Conservation (phyloP, 306 rosid species). For the Begonia fuchsioides region DNA sequence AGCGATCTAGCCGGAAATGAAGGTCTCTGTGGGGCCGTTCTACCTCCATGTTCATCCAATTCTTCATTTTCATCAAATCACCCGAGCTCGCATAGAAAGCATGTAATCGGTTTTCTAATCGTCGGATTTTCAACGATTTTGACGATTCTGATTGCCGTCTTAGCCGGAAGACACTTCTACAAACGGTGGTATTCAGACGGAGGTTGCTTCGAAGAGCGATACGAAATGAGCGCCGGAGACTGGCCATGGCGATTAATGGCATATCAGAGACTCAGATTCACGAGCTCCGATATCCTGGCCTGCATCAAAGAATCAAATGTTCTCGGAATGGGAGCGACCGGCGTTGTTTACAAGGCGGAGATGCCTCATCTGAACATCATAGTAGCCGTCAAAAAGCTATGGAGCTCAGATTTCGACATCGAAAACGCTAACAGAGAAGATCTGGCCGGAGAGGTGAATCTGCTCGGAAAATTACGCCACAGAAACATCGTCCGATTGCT, state of each 20-base stretch:
- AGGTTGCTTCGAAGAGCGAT: conserved; percentile 42
- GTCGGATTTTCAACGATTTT: conserved; percentile 54
- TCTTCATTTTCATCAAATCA: conserved; percentile 25
- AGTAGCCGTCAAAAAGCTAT: conserved; percentile 79
- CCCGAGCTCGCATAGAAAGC: conserved; percentile 32
- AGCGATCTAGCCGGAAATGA: conserved; percentile 59
- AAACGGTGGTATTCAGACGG: conserved; percentile 61
- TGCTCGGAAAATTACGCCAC: conserved; percentile 79
- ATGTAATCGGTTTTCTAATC: conserved; percentile 46
- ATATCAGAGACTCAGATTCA: conserved; percentile 77
- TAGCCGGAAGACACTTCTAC: conserved; percentile 41
- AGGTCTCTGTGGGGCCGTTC: conserved; percentile 65
- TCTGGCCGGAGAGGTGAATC: conserved; percentile 82
- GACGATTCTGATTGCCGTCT: conserved; percentile 28
- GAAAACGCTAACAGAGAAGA: conserved; percentile 63
- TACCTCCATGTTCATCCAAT: conserved; percentile 47
- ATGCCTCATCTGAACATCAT: conserved; percentile 43
- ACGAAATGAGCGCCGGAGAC: conserved; percentile 54
- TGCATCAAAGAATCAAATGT: conserved; percentile 80
- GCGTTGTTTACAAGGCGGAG: conserved; percentile 83
- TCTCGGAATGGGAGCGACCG: conserved; percentile 85
- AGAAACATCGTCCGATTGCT: conserved; percentile 75
- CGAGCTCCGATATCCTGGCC: conserved; percentile 61
- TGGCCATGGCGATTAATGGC: conserved; percentile 98
- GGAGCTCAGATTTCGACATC: conserved; percentile 62